phyloP scores from a whole-genome alignment of 1,284 basidiomycete genomes.

The Xanthoconium separans region DNA sequence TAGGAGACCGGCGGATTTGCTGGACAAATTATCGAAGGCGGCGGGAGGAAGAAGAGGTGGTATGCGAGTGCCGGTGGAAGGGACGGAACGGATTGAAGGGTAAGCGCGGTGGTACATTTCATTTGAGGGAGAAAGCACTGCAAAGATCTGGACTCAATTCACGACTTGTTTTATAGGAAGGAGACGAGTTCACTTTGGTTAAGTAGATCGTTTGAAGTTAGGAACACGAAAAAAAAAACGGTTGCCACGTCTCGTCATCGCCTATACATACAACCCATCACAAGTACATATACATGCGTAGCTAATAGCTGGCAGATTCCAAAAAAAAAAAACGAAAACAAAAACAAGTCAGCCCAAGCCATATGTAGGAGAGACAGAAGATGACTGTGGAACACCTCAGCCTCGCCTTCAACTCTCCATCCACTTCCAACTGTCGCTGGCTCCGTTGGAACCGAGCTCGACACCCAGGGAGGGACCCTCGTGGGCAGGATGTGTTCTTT shows the following conservation, averaged over 20 bases:
- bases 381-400: conserved; percentile 53
- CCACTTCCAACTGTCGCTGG: conserved; percentile 51
- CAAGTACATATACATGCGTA: background rate
- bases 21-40: conserved; percentile 30
- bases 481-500: conserved; percentile 67
- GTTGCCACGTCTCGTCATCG: conserved; percentile 9
- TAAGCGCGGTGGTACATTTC: conserved; percentile 44
- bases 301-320: conserved; percentile 2
- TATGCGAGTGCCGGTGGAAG: conserved; percentile 37
- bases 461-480: conserved; percentile 34
- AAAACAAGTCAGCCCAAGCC: conserved; percentile 1
- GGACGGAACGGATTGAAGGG: conserved; percentile 39
- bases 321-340: background rate
- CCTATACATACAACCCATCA: background rate
- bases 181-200: conserved; percentile 23
- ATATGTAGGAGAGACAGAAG: background rate
- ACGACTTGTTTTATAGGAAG: too few species aligned
- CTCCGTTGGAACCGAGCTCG: conserved; percentile 27
- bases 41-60: conserved; percentile 38
- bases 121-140: conserved; percentile 35
- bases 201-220: too few species aligned
- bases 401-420: conserved; percentile 84
- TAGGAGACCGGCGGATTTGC: conserved; percentile 32
- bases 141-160: conserved; percentile 15
- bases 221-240: conserved; percentile 20